These are phyloP conservation scores for Strigomonas galati DNA, from an alignment of 208 protist genomes.

Conservation along the genomic window DNA sequence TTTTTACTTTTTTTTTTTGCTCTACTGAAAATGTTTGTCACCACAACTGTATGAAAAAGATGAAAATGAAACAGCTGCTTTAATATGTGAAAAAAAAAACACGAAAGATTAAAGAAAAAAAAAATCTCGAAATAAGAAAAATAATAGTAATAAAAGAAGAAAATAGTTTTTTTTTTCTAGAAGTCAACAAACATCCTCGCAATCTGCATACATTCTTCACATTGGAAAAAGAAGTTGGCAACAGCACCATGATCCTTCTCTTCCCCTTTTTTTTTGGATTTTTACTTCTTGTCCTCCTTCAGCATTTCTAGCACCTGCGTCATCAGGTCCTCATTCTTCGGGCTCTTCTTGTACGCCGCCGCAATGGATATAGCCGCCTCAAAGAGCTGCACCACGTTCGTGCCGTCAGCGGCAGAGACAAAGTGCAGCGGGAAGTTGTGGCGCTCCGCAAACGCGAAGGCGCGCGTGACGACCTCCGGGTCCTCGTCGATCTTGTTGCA, in stretches of 20 bases:
- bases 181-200: no score
- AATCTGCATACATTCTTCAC: no score
- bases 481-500: constrained; percentile 96
- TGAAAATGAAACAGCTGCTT: no score
- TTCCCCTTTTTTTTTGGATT: no score
- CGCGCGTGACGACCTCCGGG: constrained; percentile 72
- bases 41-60: no score
- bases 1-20: constrained; percentile 13
- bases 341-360: constrained; percentile 86
- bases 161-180: no score
- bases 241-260: no score
- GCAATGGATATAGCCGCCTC: constrained; percentile 74
- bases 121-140: not conserved
- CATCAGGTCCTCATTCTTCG: constrained; percentile 83
- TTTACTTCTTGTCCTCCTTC: constrained; percentile 32
- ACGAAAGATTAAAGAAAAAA: not conserved
- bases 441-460: constrained; percentile 93
- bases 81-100: not conserved
- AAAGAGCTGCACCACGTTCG: constrained; percentile 93
- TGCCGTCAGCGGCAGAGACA: constrained; percentile 93
- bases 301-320: constrained; percentile 80
- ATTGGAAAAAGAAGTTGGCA: no score
- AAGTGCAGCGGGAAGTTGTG: constrained; percentile 91
- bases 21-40: not conserved
- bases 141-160: constrained; percentile 2